Percentiles rank a stretch among this genome's conserved stretches.
phyloP scores from a whole-genome alignment of 371 early-diverging fungal species.

The Mucor velutinosus region DNA sequence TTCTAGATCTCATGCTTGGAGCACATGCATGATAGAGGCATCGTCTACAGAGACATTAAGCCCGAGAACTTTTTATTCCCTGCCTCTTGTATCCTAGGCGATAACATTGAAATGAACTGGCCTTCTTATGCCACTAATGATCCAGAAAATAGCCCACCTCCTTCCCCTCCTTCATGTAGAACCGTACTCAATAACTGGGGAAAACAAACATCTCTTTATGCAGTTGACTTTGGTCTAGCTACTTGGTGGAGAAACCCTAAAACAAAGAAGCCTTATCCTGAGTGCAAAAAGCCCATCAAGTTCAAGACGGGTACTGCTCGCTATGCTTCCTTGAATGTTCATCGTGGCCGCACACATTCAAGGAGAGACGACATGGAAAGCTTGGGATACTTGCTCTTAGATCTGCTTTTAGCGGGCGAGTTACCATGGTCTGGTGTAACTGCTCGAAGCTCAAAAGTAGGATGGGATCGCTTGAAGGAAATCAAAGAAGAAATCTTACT shows the following conservation, averaged over 20 bases:
- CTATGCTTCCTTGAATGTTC: conserved; percentile 65
- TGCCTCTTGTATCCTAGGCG: conserved; percentile 17
- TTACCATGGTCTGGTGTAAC: conserved; percentile 69
- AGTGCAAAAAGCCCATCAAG: conserved; percentile 43
- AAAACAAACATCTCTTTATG: conserved; percentile 29
- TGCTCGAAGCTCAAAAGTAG: conserved; percentile 56
- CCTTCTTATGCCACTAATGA: neutral
- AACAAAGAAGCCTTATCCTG: conserved; percentile 49
- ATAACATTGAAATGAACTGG: conserved; percentile 2
- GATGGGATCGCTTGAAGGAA: conserved; percentile 63
- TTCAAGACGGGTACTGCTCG: conserved; percentile 68
- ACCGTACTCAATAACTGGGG: conserved; percentile 27
- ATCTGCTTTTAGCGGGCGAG: conserved; percentile 52
- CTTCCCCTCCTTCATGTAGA: conserved; percentile 18
- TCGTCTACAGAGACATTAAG: conserved; percentile 97
- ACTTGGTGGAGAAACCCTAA: conserved; percentile 53
- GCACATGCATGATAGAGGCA: conserved; percentile 84
- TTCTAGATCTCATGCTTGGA: conserved; percentile 81
- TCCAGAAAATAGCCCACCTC: conserved; percentile 10
- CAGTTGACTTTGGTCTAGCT: conserved; percentile 63
- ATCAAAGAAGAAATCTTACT: conserved; percentile 57
- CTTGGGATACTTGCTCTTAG: conserved; percentile 60
- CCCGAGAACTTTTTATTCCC: conserved; percentile 92
- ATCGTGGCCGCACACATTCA: conserved; percentile 58
- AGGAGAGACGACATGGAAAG: conserved; percentile 69